Evolutionary conservation across 306 rosid genomes (phyloP).

Genomic region (Glycine soja): DNA sequence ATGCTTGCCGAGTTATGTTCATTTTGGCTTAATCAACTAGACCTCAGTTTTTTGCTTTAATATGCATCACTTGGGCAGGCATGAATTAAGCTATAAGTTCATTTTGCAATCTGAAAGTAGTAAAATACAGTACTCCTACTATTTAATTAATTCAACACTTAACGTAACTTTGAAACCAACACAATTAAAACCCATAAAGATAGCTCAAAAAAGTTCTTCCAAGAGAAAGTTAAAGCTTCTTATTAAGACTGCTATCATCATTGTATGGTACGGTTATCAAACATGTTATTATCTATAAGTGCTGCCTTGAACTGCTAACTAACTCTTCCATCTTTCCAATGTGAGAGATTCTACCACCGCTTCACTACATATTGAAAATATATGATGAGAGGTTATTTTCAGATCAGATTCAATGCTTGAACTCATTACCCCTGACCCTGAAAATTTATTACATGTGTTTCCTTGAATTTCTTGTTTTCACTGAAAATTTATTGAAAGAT

Average conservation of each 20-base stretch:
- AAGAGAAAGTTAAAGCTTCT: not conserved
- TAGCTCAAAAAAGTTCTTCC: not conserved
- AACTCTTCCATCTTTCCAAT: not conserved
- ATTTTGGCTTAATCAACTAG: not conserved
- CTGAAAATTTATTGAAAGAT: no score
- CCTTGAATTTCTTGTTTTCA: not conserved
- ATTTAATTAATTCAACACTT: not conserved
- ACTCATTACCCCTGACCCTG: not conserved
- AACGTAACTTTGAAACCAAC: not conserved
- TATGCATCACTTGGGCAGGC: not conserved
- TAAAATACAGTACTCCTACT: not conserved
- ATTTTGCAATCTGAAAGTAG: slow-evolving; percentile 9
- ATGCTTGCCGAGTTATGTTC: not conserved
- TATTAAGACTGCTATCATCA: not conserved
- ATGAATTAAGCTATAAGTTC: not conserved
- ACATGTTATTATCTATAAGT: not conserved
- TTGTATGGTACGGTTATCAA: not conserved
- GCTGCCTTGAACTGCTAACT: not conserved
- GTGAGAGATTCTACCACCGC: not conserved
- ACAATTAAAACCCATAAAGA: not conserved
- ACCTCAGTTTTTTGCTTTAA: not conserved
- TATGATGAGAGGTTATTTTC: not conserved
- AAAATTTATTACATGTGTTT: not conserved
- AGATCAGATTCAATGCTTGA: not conserved
- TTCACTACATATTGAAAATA: not conserved